phyloP scores from a whole-genome alignment of 192 early-diverging fungal species.

The Helicostylum pulchrum region DNA sequence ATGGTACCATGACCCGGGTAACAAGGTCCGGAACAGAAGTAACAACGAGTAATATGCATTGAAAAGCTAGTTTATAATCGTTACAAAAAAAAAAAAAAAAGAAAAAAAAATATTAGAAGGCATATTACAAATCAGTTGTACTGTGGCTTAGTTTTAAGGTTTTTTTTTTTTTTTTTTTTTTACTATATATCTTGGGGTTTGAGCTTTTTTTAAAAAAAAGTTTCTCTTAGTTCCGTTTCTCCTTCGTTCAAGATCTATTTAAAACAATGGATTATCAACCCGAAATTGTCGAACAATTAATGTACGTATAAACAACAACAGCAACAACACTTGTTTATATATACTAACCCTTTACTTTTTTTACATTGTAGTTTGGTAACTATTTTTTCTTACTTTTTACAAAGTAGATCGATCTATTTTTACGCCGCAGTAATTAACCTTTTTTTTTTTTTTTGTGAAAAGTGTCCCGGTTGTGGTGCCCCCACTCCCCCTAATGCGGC shows the following conservation, averaged over 20 bases:
- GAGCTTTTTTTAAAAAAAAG: too few relatives aligned
- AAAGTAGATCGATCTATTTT: not conserved
- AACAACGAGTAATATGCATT: slow-evolving; percentile 99
- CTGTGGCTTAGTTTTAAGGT: too few relatives aligned
- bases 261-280: slow-evolving; percentile 11
- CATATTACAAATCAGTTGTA: too few relatives aligned
- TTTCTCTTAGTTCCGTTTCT: too few relatives aligned
- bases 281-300: slow-evolving; percentile 8
- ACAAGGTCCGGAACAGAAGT: slow-evolving; percentile 94
- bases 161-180: too few relatives aligned
- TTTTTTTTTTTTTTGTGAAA: not conserved
- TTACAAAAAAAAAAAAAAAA: too few relatives aligned
- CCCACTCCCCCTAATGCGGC: slow-evolving; percentile 95
- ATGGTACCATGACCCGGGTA: slow-evolving; percentile 98
- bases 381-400: not conserved
- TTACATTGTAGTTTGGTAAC: slow-evolving; percentile 8
- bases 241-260: too few relatives aligned
- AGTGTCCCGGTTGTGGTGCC: slow-evolving; percentile 72
- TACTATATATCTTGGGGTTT: too few relatives aligned
- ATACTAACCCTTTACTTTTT: not conserved
- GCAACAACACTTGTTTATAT: not conserved
- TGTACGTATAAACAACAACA: not conserved
- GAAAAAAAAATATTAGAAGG: too few relatives aligned
- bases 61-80: not conserved
- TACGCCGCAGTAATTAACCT: not conserved